A percentile compares a stretch with the other conserved stretches of the same genome.
Evolutionary conservation across 2,329 filamentous ascomycete species (phyloP).

Genomic region (Epichloe sibirici): DNA sequence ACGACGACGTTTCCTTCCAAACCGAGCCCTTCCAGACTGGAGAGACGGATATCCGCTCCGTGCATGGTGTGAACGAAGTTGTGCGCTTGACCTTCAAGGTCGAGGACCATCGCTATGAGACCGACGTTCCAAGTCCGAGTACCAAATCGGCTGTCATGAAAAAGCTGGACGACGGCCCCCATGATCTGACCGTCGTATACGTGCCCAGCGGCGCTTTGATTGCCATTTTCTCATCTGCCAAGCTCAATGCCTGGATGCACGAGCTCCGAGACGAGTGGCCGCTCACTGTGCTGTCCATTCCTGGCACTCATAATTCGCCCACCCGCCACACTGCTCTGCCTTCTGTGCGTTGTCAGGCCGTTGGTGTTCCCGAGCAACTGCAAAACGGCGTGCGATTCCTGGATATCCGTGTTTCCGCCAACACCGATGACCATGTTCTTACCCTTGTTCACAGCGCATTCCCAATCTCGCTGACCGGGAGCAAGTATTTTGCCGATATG

Average conservation of each 20-base stretch:
- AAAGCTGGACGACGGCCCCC: constrained; percentile 35
- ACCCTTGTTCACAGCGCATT: constrained; percentile 84
- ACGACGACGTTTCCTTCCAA: constrained; percentile 48
- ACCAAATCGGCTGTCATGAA: constrained; percentile 48
- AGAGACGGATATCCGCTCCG: constrained; percentile 42
- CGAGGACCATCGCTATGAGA: constrained; percentile 45
- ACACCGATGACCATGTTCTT: constrained; percentile 48
- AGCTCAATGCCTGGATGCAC: constrained; percentile 69
- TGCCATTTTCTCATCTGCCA: constrained; percentile 57
- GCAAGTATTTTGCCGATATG: constrained; percentile 65
- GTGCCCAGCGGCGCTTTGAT: constrained; percentile 42
- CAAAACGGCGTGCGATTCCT: constrained; percentile 88
- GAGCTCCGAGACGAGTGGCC: constrained; percentile 59
- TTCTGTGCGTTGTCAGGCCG: constrained; percentile 85
- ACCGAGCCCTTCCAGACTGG: constrained; percentile 57
- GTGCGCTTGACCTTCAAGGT: constrained; percentile 64
- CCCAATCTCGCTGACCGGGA: constrained; percentile 71
- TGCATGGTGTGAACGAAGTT: constrained; percentile 49
- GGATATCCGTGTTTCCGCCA: constrained; percentile 64
- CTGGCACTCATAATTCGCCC: constrained; percentile 90
- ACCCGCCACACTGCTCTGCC: constrained; percentile 76
- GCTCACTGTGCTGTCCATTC: constrained; percentile 73
- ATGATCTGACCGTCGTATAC: constrained; percentile 56
- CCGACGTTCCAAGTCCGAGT: constrained; percentile 56
- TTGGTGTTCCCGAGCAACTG: constrained; percentile 64